phyloP scores from a whole-genome alignment of 495 filamentous ascomycete genomes.

The Aspergillus sparsus region DNA sequence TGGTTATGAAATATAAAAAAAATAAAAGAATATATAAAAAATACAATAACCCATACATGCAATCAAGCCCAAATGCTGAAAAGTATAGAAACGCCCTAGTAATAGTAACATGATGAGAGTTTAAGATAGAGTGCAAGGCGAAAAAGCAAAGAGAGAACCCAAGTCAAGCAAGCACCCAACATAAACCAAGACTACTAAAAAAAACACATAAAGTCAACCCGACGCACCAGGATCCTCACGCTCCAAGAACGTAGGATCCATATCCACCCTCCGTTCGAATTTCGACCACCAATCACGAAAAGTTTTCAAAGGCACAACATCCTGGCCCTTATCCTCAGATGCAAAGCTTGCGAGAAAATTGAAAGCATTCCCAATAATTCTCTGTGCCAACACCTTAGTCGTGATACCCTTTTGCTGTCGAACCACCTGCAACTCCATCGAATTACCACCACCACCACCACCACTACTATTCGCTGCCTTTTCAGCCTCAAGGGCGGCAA shows the following conservation, averaged over 20 bases:
- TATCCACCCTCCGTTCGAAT: conserved; percentile 85
- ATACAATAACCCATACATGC: too few relatives aligned
- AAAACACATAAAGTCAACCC: conserved; percentile 4
- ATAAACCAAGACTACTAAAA: too few relatives aligned
- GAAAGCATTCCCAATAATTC: conserved; percentile 96
- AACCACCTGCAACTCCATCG: conserved; percentile 33
- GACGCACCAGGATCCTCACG: conserved; percentile 58
- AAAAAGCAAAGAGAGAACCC: background rate
- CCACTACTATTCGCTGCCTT: conserved; percentile 21
- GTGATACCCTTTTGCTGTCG: conserved; percentile 44
- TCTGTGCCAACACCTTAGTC: conserved; percentile 79
- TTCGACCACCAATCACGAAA: conserved; percentile 98
- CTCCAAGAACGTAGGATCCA: conserved; percentile 88
- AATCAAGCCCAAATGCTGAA: too few relatives aligned
- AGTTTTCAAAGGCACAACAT: conserved; percentile 84
- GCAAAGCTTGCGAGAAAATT: conserved; percentile 93
- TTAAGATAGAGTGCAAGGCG: too few relatives aligned
- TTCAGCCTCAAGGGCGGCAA: conserved; percentile 58
- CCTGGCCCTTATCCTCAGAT: conserved; percentile 58
- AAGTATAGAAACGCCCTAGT: too few relatives aligned
- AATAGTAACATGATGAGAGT: too few relatives aligned
- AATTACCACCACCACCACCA: background rate
- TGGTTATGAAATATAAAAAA: too few relatives aligned
- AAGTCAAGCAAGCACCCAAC: background rate
- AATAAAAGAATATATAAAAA: too few relatives aligned